Evolutionary conservation across 208 protist species (phyloP).

Genomic region (Trypanosoma cruzi): DNA sequence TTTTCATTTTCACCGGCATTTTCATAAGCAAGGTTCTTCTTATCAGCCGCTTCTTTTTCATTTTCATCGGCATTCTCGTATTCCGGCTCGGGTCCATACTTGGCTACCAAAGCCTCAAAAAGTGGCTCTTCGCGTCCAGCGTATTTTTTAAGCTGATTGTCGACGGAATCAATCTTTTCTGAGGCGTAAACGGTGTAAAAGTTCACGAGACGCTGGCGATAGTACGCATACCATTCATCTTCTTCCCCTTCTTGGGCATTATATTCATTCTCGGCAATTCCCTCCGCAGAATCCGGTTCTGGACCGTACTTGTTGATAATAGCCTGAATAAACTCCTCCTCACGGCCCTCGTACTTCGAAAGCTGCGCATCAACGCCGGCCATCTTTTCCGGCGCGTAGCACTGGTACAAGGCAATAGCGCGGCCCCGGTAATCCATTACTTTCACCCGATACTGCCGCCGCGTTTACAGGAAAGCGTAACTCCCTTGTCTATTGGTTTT

Average conservation of each 20-base stretch:
- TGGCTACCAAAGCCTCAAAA: constrained; percentile 28
- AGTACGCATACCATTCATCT: constrained; percentile 1
- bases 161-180: constrained; percentile 20
- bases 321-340: constrained; percentile 25
- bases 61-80: background rate
- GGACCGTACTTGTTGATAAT: constrained; percentile 42
- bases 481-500: too few species aligned
- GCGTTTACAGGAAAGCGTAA: background rate
- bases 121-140: constrained; percentile 34
- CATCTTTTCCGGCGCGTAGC: constrained; percentile 38
- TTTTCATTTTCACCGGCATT: background rate
- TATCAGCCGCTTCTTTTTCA: background rate
- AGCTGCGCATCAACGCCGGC: constrained; percentile 33
- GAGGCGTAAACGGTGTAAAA: constrained; percentile 20
- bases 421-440: constrained; percentile 24
- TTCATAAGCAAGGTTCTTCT: background rate
- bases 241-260: background rate
- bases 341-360: constrained; percentile 32
- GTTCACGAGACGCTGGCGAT: background rate
- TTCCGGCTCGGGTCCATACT: constrained; percentile 26
- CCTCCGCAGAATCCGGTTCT: constrained; percentile 12
- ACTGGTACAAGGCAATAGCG: constrained; percentile 29
- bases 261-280: background rate
- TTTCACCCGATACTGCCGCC: background rate
- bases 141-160: constrained; percentile 29